Conservation (phyloP, 345 rosid genomes). For the Orychophragmus violaceus region DNA sequence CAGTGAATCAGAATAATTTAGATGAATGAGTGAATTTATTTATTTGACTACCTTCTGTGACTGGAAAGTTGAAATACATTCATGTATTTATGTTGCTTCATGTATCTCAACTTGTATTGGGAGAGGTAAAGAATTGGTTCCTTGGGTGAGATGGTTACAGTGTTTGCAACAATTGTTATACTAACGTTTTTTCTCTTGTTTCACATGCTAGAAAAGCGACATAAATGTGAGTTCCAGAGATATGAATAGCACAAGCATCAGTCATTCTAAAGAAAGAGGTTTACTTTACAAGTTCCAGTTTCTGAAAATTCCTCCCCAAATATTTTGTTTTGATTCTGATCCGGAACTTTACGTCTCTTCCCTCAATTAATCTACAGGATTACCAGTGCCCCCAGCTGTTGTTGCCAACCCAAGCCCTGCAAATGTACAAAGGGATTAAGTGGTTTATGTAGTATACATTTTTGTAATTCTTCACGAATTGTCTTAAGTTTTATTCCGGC, state of each 20-base stretch:
- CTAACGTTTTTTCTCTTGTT: neutral
- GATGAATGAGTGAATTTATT: neutral
- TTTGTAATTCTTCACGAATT: neutral
- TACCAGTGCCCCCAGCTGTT: slow-evolving; percentile 21
- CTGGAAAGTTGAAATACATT: neutral
- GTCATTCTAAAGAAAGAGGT: slow-evolving; percentile 22
- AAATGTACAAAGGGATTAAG: slow-evolving; percentile 21
- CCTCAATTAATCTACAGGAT: slow-evolving; percentile 20
- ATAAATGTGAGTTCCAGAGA: slow-evolving; percentile 3
- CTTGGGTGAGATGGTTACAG: neutral
- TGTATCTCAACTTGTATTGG: neutral
- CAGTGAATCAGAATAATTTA: neutral
- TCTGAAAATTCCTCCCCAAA: neutral
- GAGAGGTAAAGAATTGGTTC: neutral
- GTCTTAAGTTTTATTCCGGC: neutral
- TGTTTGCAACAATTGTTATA: neutral
- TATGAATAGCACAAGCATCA: slow-evolving; percentile 14
- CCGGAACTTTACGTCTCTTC: neutral
- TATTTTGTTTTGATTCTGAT: neutral
- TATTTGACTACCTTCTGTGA: neutral
- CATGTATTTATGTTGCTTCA: neutral
- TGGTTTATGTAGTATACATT: neutral
- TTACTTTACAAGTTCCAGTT: neutral
- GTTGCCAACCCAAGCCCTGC: slow-evolving; percentile 26
- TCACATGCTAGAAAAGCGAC: slow-evolving; percentile 24